Evolutionary conservation across 1,284 basidiomycete species (phyloP).

Genomic region (Melampsora americana): DNA sequence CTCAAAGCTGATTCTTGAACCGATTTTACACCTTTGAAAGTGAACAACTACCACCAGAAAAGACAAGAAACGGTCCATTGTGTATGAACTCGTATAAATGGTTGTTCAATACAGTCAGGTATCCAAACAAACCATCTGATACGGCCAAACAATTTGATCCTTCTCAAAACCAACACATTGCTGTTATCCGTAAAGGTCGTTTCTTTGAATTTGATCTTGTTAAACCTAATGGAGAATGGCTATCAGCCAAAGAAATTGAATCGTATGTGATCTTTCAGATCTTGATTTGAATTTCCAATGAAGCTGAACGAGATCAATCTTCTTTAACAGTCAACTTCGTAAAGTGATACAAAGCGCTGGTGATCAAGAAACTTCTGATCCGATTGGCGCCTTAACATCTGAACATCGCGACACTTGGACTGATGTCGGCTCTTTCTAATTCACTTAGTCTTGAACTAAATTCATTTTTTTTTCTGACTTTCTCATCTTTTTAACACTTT

Average conservation of each 20-base stretch:
- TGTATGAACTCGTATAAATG: conserved; percentile 94
- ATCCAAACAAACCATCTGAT: conserved; percentile 79
- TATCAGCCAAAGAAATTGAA: conserved; percentile 75
- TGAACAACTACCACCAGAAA: conserved; percentile 82
- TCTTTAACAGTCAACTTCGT: conserved; percentile 65
- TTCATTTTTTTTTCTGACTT: neutral
- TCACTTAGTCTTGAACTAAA: neutral
- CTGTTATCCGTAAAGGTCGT: conserved; percentile 85
- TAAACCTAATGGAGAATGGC: conserved; percentile 63
- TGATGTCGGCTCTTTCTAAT: conserved; percentile 59
- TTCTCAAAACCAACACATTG: conserved; percentile 74
- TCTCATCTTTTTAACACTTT: neutral
- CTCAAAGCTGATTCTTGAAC: neutral
- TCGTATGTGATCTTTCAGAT: conserved; percentile 54
- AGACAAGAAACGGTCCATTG: conserved; percentile 74
- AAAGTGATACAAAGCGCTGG: conserved; percentile 71
- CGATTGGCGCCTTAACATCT: conserved; percentile 76
- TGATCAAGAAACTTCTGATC: conserved; percentile 57
- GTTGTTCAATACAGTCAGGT: conserved; percentile 87
- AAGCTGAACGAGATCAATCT: conserved; percentile 45
- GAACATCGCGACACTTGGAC: conserved; percentile 91
- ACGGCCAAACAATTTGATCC: conserved; percentile 78
- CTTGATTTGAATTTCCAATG: neutral
- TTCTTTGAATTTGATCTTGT: conserved; percentile 77
- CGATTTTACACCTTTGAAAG: conserved; percentile 55